phyloP scores from a whole-genome alignment of 2,329 filamentous ascomycete genomes.

The Aaosphaeria pasadenensis region DNA sequence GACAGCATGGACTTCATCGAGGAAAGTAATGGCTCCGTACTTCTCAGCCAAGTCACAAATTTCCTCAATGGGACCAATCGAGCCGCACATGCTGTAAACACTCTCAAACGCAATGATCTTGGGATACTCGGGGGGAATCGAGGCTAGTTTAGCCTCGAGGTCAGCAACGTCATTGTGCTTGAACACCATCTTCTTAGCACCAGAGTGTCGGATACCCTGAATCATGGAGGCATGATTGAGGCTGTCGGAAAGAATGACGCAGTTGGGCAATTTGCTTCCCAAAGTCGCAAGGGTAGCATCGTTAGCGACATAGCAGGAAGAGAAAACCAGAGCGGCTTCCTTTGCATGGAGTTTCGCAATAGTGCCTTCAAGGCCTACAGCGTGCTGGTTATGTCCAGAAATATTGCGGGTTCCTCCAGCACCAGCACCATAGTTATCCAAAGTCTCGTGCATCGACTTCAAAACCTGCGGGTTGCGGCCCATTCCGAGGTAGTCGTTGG shows the following conservation, averaged over 20 bases:
- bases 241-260: conserved; percentile 96
- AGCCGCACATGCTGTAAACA: conserved; percentile 99
- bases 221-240: conserved; percentile 99
- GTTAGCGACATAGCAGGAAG: conserved; percentile 97
- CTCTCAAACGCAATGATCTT: conserved; percentile 99
- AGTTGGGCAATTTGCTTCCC: conserved; percentile 94
- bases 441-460: conserved; percentile 87
- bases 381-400: conserved; percentile 95
- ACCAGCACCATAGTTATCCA: conserved; percentile 92
- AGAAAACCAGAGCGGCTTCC: conserved; percentile 89
- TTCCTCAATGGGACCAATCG: conserved; percentile 89
- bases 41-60: conserved; percentile 97
- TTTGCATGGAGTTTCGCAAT: conserved; percentile 88
- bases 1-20: conserved; percentile 98
- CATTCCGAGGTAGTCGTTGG: conserved; percentile 99
- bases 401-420: conserved; percentile 97
- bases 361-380: conserved; percentile 76
- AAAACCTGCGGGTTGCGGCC: conserved; percentile 85
- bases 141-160: conserved; percentile 86
- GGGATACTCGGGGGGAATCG: conserved; percentile 77
- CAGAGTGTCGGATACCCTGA: conserved; percentile 95
- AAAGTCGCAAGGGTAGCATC: conserved; percentile 94
- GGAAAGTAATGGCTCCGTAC: conserved; percentile 94
- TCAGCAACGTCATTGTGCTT: conserved; percentile 97
- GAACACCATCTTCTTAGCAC: conserved; percentile 96